Evolutionary conservation across 1,284 basidiomycete genomes (phyloP).

Genomic region (Tilletia horrida): DNA sequence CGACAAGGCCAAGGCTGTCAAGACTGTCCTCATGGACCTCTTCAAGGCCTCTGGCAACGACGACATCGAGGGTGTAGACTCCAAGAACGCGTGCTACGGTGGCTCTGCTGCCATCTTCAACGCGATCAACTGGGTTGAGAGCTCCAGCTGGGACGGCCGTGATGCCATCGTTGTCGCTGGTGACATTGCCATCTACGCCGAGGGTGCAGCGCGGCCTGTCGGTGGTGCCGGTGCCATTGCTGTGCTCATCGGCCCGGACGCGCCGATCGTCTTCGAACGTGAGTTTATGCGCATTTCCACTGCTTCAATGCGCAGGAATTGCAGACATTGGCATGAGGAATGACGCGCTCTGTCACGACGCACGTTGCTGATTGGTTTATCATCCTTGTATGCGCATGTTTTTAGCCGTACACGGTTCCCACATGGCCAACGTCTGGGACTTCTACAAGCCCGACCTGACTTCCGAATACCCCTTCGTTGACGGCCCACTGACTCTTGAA

Average conservation of each 20-base stretch:
- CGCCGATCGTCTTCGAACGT: conserved; percentile 92
- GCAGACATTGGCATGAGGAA: not conserved
- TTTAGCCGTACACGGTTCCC: conserved; percentile 91
- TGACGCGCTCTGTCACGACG: not conserved
- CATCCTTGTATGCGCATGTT: not conserved
- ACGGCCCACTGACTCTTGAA: conserved; percentile 92
- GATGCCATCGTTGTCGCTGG: conserved; percentile 95
- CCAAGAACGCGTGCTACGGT: conserved; percentile 98
- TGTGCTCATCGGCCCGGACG: conserved; percentile 91
- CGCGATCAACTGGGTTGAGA: conserved; percentile 87
- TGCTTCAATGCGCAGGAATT: not conserved
- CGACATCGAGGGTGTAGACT: conserved; percentile 98
- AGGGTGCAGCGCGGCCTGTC: conserved; percentile 88
- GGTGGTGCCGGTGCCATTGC: conserved; percentile 95
- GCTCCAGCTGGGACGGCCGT: conserved; percentile 93
- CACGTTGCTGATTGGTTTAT: not conserved
- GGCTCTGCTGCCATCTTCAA: conserved; percentile 98
- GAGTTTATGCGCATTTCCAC: conserved; percentile 56
- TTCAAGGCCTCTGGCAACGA: conserved; percentile 87
- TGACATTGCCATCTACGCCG: conserved; percentile 97
- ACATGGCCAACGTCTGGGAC: conserved; percentile 90
- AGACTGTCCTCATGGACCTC: conserved; percentile 97
- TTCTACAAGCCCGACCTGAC: conserved; percentile 55
- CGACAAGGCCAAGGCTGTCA: conserved; percentile 99
- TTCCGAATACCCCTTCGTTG: conserved; percentile 87